These are phyloP conservation scores for Lactarius sp. DNA, from an alignment of 768 basidiomycete genomes.

Conservation along the genomic window DNA sequence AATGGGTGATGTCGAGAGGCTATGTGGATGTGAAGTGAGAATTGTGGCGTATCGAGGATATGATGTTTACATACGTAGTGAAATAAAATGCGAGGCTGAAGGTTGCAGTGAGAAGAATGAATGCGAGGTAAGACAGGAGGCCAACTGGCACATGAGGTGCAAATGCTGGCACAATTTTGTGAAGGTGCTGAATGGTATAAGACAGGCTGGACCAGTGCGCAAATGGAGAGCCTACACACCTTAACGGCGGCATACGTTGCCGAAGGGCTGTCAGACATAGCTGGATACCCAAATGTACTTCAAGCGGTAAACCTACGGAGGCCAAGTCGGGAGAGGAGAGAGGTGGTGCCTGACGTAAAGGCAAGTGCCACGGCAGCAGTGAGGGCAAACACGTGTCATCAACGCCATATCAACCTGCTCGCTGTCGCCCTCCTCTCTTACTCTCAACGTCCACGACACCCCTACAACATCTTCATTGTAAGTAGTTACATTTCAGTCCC, in stretches of 20 bases:
- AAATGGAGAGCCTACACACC: constrained; percentile 35
- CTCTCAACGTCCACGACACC: constrained; percentile 22
- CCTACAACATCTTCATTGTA: constrained; percentile 13
- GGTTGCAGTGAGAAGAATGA: constrained; percentile 64
- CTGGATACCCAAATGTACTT: constrained; percentile 21
- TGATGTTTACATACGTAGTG: constrained; percentile 57
- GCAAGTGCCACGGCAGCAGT: constrained; percentile 23
- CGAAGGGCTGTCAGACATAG: constrained; percentile 41
- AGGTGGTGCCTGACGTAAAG: constrained; percentile 39
- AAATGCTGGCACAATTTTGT: constrained; percentile 66
- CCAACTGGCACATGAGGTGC: constrained; percentile 60
- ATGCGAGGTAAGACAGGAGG: constrained; percentile 69
- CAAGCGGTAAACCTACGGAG: not conserved
- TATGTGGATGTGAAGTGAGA: constrained; percentile 33
- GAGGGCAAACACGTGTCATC: constrained; percentile 62
- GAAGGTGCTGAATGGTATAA: constrained; percentile 45
- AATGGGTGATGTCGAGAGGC: constrained; percentile 69
- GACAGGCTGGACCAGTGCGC: constrained; percentile 10
- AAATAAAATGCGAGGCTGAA: constrained; percentile 90
- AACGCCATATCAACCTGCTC: constrained; percentile 38
- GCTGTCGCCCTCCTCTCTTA: constrained; percentile 24
- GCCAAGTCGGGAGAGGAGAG: not conserved
- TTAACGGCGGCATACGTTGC: constrained; percentile 46
- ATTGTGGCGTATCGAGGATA: constrained; percentile 1
- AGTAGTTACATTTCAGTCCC: constrained; percentile 10